Evolutionary conservation across 75 land plant species (phyloP), one percentile per base, ranked within the genome.

Genomic region (Picea glauca): DNA sequence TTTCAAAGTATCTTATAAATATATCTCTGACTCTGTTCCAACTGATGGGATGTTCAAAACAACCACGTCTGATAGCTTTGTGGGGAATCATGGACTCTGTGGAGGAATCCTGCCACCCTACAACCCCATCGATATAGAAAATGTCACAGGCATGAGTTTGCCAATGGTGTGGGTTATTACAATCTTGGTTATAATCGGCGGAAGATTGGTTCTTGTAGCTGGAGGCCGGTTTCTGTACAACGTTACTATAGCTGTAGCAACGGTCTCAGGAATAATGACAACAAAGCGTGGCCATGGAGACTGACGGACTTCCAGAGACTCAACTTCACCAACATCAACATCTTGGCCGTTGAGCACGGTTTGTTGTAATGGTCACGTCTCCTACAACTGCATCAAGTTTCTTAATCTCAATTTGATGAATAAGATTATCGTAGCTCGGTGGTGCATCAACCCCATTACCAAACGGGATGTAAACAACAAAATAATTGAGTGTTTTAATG

Each of bases 241-340:
- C 81, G 67, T 40, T 88, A 86, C 85, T 70, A 78, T 30, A 43
- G 46, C 13, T 62, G 60, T 58, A 77, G 83, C 64, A 31, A 72
- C 50, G 81, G 80, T 77, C 79, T 66, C 59, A 74, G 77, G n/a
- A 43, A 58, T 21, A 82, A 84, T 9, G 78, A 26, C 66, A 73
- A 65, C 4, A 82, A 83, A 30, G 80, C 83, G n/a, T 87, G 91
- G 88, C 88, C 89, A 0, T 93, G 95, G 95, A 82, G 87, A 73
- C 76, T 93, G 59, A 89, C 89, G 61, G 90, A 90, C 38, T 93
- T 91, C 85, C 94, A 93, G 81, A 81, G 90, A 74, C 87, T 93
- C 21, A 85, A 83, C 35, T 93, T 93, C 79, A 81, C 83, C 21
- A 90, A 83, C 67, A 62, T 18, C 58, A 89, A 93, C 38, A 85